These are phyloP conservation scores for Colletotrichum chlorophyti DNA, from an alignment of 2,329 filamentous ascomycete genomes.

Conservation along the genomic window DNA sequence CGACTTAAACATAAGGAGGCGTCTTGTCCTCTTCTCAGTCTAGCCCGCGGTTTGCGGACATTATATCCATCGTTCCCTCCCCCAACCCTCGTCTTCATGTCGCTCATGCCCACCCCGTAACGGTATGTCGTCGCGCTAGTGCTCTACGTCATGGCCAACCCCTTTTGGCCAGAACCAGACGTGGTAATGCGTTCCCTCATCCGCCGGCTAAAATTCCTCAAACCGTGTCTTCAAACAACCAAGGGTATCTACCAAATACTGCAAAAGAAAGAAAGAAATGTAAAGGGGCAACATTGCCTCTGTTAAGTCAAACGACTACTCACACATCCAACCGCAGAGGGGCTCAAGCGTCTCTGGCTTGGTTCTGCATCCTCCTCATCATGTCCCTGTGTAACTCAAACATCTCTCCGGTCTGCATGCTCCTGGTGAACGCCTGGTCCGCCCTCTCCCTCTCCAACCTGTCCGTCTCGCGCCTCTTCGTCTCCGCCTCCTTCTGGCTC, in stretches of 20 bases:
- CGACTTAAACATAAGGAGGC: not conserved
- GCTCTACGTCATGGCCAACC: not conserved
- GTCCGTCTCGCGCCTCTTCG: conserved; percentile 64
- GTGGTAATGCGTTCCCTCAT: too few relatives aligned
- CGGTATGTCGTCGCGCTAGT: too few relatives aligned
- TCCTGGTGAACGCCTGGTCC: conserved; percentile 72
- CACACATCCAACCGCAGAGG: too few relatives aligned
- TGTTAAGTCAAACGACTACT: not conserved
- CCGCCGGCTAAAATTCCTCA: not conserved
- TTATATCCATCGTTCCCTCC: not conserved
- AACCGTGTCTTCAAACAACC: conserved; percentile 2
- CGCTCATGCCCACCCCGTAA: too few relatives aligned
- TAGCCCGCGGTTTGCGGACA: not conserved
- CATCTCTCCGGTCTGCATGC: conserved; percentile 79
- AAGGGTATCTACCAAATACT: conserved; percentile 25
- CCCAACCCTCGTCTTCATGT: not conserved
- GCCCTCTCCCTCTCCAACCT: conserved; percentile 62
- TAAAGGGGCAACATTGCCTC: not conserved
- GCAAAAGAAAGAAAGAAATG: not conserved
- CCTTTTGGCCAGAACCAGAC: too few relatives aligned
- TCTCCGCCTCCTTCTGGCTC: conserved; percentile 68
- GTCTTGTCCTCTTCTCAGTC: not conserved
- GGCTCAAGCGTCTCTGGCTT: conserved; percentile 41
- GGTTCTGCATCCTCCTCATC: conserved; percentile 77
- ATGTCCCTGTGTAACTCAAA: conserved; percentile 79